phyloP scores from a whole-genome alignment of 169 alveolate species.

The Plasmodium adleri region DNA sequence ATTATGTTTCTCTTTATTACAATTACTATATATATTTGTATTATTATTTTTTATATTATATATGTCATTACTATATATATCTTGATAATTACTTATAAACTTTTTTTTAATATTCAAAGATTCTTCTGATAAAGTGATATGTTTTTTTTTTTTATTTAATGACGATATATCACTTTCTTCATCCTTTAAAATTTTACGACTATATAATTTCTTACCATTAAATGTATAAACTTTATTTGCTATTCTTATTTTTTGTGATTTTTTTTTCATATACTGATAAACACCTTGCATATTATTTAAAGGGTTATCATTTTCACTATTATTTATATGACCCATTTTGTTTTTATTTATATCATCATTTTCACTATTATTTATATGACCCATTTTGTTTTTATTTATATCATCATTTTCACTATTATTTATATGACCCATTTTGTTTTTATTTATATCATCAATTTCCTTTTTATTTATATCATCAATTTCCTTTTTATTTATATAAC shows the following conservation, averaged over 20 bases:
- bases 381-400: too few relatives aligned
- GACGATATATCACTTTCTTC: neutral
- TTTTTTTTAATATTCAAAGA: too few relatives aligned
- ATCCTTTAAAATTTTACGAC: neutral
- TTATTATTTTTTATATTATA: slow-evolving; percentile 5
- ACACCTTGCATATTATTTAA: neutral
- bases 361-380: too few relatives aligned
- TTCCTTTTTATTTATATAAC: neutral
- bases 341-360: neutral
- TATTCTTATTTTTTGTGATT: slow-evolving; percentile 22
- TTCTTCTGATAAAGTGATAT: too few relatives aligned
- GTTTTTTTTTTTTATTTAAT: too few relatives aligned
- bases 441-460: too few relatives aligned
- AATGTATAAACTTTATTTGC: slow-evolving; percentile 14
- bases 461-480: slow-evolving; percentile 2
- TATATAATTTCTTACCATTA: neutral
- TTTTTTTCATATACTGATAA: slow-evolving; percentile 13
- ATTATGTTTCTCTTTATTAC: neutral
- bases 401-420: too few relatives aligned
- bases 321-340: neutral
- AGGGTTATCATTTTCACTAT: too few relatives aligned
- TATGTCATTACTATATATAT: neutral
- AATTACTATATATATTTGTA: neutral
- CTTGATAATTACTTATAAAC: neutral
- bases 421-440: too few relatives aligned